phyloP scores from a whole-genome alignment of 2,329 filamentous ascomycete genomes.

The Sclerotinia spermophila region DNA sequence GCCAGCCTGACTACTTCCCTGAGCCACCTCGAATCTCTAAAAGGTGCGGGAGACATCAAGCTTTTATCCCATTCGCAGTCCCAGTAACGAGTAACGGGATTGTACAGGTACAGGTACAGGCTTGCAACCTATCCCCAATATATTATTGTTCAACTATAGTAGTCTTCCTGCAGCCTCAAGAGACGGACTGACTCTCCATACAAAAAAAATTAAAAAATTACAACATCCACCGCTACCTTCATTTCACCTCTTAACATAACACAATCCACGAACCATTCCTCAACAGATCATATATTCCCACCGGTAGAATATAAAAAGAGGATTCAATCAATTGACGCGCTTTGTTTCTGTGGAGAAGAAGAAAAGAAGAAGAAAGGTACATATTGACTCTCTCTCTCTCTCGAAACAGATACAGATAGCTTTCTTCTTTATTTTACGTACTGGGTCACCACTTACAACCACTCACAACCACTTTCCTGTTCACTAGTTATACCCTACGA shows the following conservation, averaged over 20 bases:
- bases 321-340: conserved; percentile 13
- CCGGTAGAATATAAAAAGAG: not conserved
- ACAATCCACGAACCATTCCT: not conserved
- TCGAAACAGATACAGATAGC: not conserved
- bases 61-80: conserved; percentile 6
- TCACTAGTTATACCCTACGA: conserved; percentile 15
- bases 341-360: conserved; percentile 7
- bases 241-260: conserved; percentile 1
- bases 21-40: not conserved
- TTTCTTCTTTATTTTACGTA: conserved; percentile 7
- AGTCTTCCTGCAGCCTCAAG: not conserved
- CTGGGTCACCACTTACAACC: not conserved
- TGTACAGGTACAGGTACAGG: conserved; percentile 2
- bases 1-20: not conserved
- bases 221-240: not conserved
- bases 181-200: not conserved
- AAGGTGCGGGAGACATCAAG: not conserved
- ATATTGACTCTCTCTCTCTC: no score
- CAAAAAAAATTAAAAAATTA: not conserved
- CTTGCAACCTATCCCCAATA: not conserved
- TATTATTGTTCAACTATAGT: not conserved
- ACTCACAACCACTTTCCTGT: conserved; percentile 17
- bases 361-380: not conserved
- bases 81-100: not conserved
- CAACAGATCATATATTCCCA: not conserved